Conservation (phyloP, 805 yeast genomes). For the Candida bentonensis region DNA sequence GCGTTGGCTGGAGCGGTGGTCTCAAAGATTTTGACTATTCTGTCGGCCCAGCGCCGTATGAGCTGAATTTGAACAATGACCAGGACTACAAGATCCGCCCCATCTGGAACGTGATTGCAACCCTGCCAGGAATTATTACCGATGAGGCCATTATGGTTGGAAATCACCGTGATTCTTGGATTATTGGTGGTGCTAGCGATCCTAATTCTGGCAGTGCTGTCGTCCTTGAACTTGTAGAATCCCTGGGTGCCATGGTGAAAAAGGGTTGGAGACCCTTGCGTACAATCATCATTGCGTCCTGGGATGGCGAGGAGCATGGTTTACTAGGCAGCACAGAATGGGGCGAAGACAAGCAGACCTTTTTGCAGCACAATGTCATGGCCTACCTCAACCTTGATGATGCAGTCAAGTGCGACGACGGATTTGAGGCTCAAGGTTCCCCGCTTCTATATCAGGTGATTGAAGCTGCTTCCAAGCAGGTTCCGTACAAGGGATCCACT, state of each 20-base stretch:
- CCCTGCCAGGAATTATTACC: slow-evolving; percentile 37
- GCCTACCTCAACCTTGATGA: slow-evolving; percentile 63
- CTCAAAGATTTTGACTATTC: slow-evolving; percentile 32
- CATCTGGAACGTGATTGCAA: slow-evolving; percentile 49
- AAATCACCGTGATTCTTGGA: slow-evolving; percentile 74
- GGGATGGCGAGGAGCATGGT: slow-evolving; percentile 75
- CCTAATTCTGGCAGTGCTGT: slow-evolving; percentile 65
- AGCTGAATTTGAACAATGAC: slow-evolving; percentile 41
- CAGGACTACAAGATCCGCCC: slow-evolving; percentile 52
- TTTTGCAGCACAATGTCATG: slow-evolving; percentile 35
- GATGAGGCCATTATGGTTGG: slow-evolving; percentile 48
- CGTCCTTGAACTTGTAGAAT: slow-evolving; percentile 48
- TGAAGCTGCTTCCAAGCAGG: slow-evolving; percentile 28
- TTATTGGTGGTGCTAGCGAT: slow-evolving; percentile 58
- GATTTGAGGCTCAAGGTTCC: slow-evolving; percentile 38
- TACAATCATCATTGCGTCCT: slow-evolving; percentile 55
- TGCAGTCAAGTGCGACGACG: slow-evolving; percentile 38
- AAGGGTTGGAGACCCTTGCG: slow-evolving; percentile 66
- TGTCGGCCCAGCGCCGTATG: slow-evolving; percentile 34
- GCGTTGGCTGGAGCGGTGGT: slow-evolving; percentile 32
- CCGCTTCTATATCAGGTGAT: slow-evolving; percentile 42
- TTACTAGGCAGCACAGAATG: slow-evolving; percentile 66
- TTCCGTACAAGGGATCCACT: slow-evolving; percentile 18
- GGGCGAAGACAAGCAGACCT: slow-evolving; percentile 44
- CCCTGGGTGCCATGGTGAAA: slow-evolving; percentile 34